Evolutionary conservation across 75 land plant genomes (phyloP).

Genomic region (Chamaecyparis obtusa): DNA sequence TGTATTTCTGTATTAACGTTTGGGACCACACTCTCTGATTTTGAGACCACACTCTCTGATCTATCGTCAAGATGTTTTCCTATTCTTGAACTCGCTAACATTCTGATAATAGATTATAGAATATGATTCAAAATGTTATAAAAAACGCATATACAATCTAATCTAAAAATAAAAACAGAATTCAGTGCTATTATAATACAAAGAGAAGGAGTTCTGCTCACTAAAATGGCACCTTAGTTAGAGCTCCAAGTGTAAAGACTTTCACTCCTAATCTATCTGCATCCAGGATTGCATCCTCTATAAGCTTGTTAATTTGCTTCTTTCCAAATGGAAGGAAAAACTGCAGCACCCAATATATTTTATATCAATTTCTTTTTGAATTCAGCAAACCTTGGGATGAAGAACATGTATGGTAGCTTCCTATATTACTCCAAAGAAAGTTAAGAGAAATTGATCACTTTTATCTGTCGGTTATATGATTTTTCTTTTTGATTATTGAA

Average conservation of each 20-base stretch:
- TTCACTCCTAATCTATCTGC: conserved; percentile 35
- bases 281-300: conserved; percentile 41
- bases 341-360: conserved; percentile 19
- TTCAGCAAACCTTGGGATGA: neutral
- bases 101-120: too few relatives aligned
- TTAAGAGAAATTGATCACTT: too few relatives aligned
- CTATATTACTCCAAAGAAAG: too few relatives aligned
- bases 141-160: too few relatives aligned
- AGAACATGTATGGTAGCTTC: neutral
- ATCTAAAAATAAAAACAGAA: neutral
- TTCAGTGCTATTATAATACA: neutral
- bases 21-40: too few relatives aligned
- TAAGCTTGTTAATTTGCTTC: conserved; percentile 29
- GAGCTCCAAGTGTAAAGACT: conserved; percentile 39
- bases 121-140: too few relatives aligned
- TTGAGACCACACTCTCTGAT: too few relatives aligned
- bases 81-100: too few relatives aligned
- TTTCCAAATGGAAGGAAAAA: conserved; percentile 34
- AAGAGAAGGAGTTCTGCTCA: neutral
- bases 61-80: too few relatives aligned
- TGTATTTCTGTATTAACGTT: too few relatives aligned
- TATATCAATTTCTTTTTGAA: neutral
- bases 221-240: conserved; percentile 27
- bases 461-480: too few relatives aligned
- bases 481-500: too few relatives aligned